Evolutionary conservation across 345 rosid genomes (phyloP).

Genomic region (Limnanthes douglasii): DNA sequence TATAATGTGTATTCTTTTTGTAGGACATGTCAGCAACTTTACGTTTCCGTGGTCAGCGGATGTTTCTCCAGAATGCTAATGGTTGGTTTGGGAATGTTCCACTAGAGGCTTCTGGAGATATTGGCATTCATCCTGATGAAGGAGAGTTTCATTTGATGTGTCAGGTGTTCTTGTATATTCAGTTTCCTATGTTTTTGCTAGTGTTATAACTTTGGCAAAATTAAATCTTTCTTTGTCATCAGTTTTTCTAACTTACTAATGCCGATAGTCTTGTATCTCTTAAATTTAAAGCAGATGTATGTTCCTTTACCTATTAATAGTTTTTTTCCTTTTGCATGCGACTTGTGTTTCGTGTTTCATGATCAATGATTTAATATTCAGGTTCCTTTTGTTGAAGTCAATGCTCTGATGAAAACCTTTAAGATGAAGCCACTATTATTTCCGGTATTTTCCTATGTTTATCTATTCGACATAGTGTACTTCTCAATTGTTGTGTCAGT

Average conservation of each 20-base stretch:
- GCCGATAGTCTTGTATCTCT: too few species aligned
- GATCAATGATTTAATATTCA: too few species aligned
- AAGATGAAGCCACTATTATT: constrained; percentile 79
- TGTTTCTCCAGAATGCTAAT: constrained; percentile 80
- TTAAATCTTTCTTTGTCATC: too few species aligned
- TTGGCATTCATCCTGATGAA: constrained; percentile 95
- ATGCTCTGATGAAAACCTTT: constrained; percentile 86
- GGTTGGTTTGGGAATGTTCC: constrained; percentile 96
- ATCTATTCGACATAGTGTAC: too few species aligned
- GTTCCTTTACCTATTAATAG: too few species aligned
- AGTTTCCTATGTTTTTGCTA: constrained; percentile 1
- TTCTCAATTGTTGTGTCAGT: too few species aligned
- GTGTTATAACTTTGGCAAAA: too few species aligned
- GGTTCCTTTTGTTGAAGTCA: constrained; percentile 88
- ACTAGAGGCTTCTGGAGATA: constrained; percentile 96
- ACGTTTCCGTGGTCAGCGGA: constrained; percentile 83
- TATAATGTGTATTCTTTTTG: constrained; percentile 8
- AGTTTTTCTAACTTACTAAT: too few species aligned
- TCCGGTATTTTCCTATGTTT: constrained; percentile 75
- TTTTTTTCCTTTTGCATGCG: too few species aligned
- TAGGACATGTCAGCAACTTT: constrained; percentile 84
- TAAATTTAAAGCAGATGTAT: too few species aligned
- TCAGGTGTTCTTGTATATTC: constrained; percentile 44
- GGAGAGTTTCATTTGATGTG: constrained; percentile 99
- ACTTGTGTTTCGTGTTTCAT: too few species aligned